Conservation (phyloP, 345 rosid species). For the Mangifera indica region DNA sequence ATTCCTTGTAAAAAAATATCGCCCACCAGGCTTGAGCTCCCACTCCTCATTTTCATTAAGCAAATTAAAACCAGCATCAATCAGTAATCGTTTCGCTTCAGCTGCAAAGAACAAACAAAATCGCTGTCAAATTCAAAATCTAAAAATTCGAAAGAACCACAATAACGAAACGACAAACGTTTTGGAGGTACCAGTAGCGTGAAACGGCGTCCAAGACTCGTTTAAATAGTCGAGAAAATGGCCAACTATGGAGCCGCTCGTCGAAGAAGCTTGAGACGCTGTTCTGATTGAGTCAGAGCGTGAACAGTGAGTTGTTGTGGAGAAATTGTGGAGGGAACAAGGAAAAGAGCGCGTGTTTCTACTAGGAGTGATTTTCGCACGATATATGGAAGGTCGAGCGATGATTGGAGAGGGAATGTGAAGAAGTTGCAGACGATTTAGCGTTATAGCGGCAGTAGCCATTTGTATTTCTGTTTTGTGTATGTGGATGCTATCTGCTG, state of each 20-base stretch:
- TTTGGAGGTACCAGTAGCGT: slow-evolving; percentile 63
- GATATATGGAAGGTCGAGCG: slow-evolving; percentile 25
- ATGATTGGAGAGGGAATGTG: slow-evolving; percentile 29
- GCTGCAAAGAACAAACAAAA: slow-evolving; percentile 38
- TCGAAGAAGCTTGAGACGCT: slow-evolving; percentile 15
- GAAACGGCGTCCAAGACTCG: slow-evolving; percentile 95
- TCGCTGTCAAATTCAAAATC: background rate
- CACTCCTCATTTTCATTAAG: slow-evolving; percentile 81
- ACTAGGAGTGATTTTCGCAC: slow-evolving; percentile 21
- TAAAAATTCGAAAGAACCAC: background rate
- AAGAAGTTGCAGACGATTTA: slow-evolving; percentile 47
- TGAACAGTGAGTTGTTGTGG: slow-evolving; percentile 31
- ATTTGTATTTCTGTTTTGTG: slow-evolving; percentile 17
- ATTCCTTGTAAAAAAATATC: slow-evolving; percentile 90
- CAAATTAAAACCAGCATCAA: slow-evolving; percentile 70
- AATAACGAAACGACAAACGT: background rate
- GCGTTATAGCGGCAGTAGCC: slow-evolving; percentile 41
- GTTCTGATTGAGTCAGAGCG: slow-evolving; percentile 11
- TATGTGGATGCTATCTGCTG: background rate
- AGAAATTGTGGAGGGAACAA: slow-evolving; percentile 32
- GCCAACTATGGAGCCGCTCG: slow-evolving; percentile 49
- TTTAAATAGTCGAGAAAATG: slow-evolving; percentile 78
- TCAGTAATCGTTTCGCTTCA: slow-evolving; percentile 73
- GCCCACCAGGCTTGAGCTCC: slow-evolving; percentile 88
- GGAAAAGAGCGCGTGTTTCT: slow-evolving; percentile 12